Evolutionary conservation across 768 basidiomycete species (phyloP), one percentile per base, ranked within the genome.

Genomic region (Atractiella rhizophila): DNA sequence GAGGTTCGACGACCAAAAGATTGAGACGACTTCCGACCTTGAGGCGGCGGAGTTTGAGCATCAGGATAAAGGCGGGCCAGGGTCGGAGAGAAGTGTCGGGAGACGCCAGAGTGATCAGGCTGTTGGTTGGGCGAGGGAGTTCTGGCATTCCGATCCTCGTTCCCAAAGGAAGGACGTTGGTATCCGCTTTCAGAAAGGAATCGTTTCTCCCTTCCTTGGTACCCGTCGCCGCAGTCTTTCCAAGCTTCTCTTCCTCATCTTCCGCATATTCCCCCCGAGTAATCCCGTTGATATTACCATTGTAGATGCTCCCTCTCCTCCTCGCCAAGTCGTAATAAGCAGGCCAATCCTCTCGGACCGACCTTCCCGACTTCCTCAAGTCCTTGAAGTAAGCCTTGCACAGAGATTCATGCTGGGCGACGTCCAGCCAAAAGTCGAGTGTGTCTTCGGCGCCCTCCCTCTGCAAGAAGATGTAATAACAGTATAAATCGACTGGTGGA

Each of bases 331-430:
- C 76, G 73, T 81, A 86, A 54, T 88, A 96, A 58, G 91, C 81
- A 5, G 91, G 91, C 91, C 91, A 98, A 57, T 94, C 91, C 15
- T 94, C 79, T 56, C 76, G 77, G 57, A 98, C 78, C 11, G 76
- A 72, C 21, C 77, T 70, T 3, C 86, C 85, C 0, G 85, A 85
- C 62, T 86, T 85, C 54, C 80, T 76, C 39, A 98, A 73, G 59
- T 96, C 91, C 66, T 94, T 91, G 71, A 98, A 96, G 60, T 96
- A 96, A 7, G 88, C 91, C 46, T 86, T 70, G 34, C 88, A 96
- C 26, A 98, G 71, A 57, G 94, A 94, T 63, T 96, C 91, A 58
- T 98, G 91, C 61, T 96, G 91, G 52, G 91, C 85, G 5, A 96
- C 91, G 57, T 98, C 91, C 23, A 98, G 69, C 86, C 88, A 96